phyloP scores from a whole-genome alignment of 192 early-diverging fungal species.

The Coemansia interrupta region DNA sequence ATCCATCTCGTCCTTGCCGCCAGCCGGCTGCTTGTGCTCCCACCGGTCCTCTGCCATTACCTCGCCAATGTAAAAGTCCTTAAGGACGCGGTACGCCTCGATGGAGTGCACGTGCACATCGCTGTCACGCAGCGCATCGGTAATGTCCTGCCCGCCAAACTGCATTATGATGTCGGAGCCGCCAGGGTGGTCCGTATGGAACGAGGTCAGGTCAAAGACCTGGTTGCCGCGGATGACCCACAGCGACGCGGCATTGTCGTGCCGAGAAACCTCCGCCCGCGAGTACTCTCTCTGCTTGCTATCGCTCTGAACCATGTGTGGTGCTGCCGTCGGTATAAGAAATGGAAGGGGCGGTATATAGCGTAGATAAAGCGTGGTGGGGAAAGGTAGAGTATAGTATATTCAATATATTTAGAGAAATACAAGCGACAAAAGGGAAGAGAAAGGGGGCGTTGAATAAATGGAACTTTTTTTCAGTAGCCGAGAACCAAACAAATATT shows the following conservation, averaged over 20 bases:
- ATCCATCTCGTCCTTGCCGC: conserved; percentile 55
- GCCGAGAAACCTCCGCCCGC: conserved; percentile 65
- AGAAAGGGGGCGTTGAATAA: neutral
- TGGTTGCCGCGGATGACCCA: conserved; percentile 81
- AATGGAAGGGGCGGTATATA: too few species aligned
- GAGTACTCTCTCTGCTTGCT: conserved; percentile 55
- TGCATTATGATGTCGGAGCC: conserved; percentile 85
- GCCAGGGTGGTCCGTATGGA: conserved; percentile 89
- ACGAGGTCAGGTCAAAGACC: conserved; percentile 86
- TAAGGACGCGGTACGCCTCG: conserved; percentile 81
- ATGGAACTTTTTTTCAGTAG: neutral
- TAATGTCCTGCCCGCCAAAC: conserved; percentile 84
- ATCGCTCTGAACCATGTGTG: neutral
- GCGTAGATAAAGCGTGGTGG: neutral
- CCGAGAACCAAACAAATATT: neutral
- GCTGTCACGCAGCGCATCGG: conserved; percentile 72
- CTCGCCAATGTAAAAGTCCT: conserved; percentile 76
- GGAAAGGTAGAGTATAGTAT: neutral
- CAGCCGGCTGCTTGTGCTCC: conserved; percentile 37
- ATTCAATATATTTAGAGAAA: neutral
- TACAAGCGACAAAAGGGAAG: neutral
- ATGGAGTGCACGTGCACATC: conserved; percentile 76
- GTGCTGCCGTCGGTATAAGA: neutral
- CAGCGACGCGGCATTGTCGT: conserved; percentile 66
- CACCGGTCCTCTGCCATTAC: conserved; percentile 53